These are phyloP conservation scores for Dryas octopetala DNA, from an alignment of 306 rosid species.

Conservation along the genomic window DNA sequence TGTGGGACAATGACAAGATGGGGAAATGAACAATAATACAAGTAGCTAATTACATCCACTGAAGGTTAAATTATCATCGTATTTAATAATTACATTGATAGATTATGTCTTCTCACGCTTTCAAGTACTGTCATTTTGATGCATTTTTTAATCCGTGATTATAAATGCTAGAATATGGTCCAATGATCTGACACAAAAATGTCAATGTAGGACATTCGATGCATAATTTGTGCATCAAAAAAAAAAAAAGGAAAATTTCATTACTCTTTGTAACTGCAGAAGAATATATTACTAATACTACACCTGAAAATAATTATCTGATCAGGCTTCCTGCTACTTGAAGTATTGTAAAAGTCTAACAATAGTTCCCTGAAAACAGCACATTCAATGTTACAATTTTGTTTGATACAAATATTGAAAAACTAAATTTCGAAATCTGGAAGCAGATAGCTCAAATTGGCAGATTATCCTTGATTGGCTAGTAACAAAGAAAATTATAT, in stretches of 20 bases:
- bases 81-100: too few species aligned
- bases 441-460: not conserved
- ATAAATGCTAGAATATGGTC: too few species aligned
- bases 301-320: constrained; percentile 91
- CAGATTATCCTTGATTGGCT: not conserved
- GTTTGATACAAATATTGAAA: not conserved
- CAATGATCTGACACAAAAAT: not conserved
- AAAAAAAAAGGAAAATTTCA: not conserved
- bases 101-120: not conserved
- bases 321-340: constrained; percentile 63
- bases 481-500: too few species aligned
- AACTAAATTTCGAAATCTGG: not conserved
- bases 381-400: not conserved
- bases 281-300: not conserved
- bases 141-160: not conserved
- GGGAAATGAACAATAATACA: not conserved
- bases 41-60: not conserved
- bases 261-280: too few species aligned
- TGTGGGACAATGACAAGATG: too few species aligned
- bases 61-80: not conserved
- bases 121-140: not conserved
- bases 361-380: constrained; percentile 65
- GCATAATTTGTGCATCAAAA: not conserved
- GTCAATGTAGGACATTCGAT: not conserved
- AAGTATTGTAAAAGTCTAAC: constrained; percentile 64